A percentile compares a stretch with the other conserved stretches of the same genome.
These are phyloP conservation scores for Crithidia brevicula DNA, from an alignment of 208 protist species.

Conservation along the genomic window DNA sequence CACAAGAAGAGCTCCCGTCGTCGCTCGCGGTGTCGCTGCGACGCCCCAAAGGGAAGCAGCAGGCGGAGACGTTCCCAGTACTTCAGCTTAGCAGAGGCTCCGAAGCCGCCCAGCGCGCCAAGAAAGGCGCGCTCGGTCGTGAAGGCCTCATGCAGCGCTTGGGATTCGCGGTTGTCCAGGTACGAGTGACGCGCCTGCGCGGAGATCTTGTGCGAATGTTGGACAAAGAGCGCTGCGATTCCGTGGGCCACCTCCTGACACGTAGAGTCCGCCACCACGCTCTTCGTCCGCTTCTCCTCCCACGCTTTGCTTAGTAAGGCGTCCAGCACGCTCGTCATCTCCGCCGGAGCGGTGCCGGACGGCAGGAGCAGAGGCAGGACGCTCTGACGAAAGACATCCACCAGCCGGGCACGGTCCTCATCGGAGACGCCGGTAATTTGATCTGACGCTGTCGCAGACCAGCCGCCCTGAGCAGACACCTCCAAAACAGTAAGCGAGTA, in stretches of 20 bases:
- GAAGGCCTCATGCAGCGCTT: conserved; percentile 12
- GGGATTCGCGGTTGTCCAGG: conserved; percentile 14
- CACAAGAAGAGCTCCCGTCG: conserved; percentile 44
- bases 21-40: conserved; percentile 43
- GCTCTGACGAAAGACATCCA: conserved; percentile 20
- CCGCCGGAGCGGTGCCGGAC: conserved; percentile 1
- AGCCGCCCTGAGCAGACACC: conserved; percentile 19
- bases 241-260: conserved; percentile 22
- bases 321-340: conserved; percentile 21
- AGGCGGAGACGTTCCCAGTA: conserved; percentile 61
- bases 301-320: conserved; percentile 12
- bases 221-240: conserved; percentile 27
- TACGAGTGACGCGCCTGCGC: conserved; percentile 20
- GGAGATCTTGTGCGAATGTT: conserved; percentile 19
- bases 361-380: conserved; percentile 23
- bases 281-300: conserved; percentile 21
- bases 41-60: conserved; percentile 49
- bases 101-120: conserved; percentile 19
- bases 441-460: neutral
- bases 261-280: conserved; percentile 21
- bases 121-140: conserved; percentile 19
- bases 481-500: conserved; percentile 34
- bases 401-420: conserved; percentile 17
- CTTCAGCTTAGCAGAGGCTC: conserved; percentile 23
- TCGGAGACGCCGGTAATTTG: conserved; percentile 9